phyloP scores from a whole-genome alignment of 2,329 filamentous ascomycete species.

The Sporothrix schenckii region DNA sequence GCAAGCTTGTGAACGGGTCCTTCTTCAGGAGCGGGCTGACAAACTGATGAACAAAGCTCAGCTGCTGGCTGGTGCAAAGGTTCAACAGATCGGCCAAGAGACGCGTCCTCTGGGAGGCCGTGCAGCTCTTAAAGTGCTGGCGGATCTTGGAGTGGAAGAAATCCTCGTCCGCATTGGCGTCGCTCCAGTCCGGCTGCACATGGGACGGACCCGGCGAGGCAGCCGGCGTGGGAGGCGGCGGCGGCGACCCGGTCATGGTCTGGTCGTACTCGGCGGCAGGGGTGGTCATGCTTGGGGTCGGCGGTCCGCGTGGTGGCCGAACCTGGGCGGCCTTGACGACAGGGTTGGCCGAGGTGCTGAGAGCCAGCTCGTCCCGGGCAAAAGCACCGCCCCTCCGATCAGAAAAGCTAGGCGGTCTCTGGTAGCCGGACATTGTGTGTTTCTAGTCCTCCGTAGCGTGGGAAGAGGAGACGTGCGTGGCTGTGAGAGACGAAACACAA shows the following conservation, averaged over 20 bases:
- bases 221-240: conserved; percentile 66
- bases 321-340: conserved; percentile 57
- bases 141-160: conserved; percentile 78
- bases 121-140: conserved; percentile 77
- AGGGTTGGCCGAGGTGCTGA: conserved; percentile 50
- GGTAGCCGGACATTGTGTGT: conserved; percentile 47
- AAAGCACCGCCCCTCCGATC: conserved; percentile 63
- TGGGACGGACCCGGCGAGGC: conserved; percentile 66
- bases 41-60: conserved; percentile 95
- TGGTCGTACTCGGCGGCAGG: conserved; percentile 66
- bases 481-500: conserved; percentile 19
- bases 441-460: background rate
- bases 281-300: conserved; percentile 67
- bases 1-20: conserved; percentile 89
- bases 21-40: conserved; percentile 94
- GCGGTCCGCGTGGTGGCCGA: conserved; percentile 59
- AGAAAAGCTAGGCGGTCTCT: conserved; percentile 61
- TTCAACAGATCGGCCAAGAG: conserved; percentile 87
- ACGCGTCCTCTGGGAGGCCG: conserved; percentile 73
- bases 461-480: conserved; percentile 5
- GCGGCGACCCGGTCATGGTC: conserved; percentile 62
- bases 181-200: conserved; percentile 71
- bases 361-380: conserved; percentile 58
- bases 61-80: conserved; percentile 89
- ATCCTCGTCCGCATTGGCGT: conserved; percentile 78